Evolutionary conservation across 129 eudicot genomes (phyloP).

Genomic region (Saussurea involucrata): DNA sequence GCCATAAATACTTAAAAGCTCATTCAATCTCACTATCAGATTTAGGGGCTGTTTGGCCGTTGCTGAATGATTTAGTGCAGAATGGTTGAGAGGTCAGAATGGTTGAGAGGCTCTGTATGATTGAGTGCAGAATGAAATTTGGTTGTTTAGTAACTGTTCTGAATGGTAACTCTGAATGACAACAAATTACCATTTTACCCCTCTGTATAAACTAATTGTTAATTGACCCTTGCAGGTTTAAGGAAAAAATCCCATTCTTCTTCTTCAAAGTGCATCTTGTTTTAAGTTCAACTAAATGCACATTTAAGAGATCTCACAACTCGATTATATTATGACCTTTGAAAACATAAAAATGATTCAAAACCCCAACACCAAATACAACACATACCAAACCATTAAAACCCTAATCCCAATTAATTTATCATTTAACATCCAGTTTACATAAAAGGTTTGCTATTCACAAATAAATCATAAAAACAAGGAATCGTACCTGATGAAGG

Average conservation of each 20-base stretch:
- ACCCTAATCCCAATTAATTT: neutral
- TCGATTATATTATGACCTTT: neutral
- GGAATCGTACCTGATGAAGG: conserved; percentile 21
- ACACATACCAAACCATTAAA: neutral
- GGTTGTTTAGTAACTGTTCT: too few species aligned
- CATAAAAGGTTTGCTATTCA: neutral
- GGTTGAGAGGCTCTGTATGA: too few species aligned
- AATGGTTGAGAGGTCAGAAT: too few species aligned
- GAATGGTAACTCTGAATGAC: too few species aligned
- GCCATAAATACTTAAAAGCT: neutral
- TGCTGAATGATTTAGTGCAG: too few species aligned
- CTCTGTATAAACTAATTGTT: too few species aligned
- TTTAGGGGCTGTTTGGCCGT: neutral
- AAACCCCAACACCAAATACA: neutral
- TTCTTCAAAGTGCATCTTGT: too few species aligned
- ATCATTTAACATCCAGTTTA: neutral
- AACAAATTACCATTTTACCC: too few species aligned
- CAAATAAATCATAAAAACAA: neutral
- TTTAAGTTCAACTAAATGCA: too few species aligned
- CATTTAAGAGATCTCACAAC: neutral
- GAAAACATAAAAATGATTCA: neutral
- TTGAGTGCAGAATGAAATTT: too few species aligned
- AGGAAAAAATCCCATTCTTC: too few species aligned
- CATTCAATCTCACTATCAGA: neutral
- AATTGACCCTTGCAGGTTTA: too few species aligned